Evolutionary conservation across 352 stramenopile genomes (phyloP), one percentile per base, ranked within the genome.

Genomic region (Pilasporangium apinafurcum): DNA sequence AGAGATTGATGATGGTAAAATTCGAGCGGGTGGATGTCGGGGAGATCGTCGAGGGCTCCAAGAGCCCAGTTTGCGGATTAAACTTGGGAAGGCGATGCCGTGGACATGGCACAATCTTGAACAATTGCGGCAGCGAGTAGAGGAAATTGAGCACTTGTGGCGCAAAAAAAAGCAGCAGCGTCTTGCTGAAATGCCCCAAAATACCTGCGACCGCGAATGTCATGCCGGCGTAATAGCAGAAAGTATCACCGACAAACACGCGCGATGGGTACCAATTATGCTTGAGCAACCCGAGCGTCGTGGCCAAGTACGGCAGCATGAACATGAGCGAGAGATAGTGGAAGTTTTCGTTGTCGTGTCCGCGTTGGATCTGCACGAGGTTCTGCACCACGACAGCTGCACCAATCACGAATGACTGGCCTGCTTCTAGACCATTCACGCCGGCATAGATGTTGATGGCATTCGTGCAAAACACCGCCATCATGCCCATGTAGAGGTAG

Each of bases 371-470:
- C 62, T 98, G 95, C 37, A 97, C 74, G 6, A 98, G 48, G 64
- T 98, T 98, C 59, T 98, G 95, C 13, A 96, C 59, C 14, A 98
- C 65, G 10, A 99, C 91, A 7, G 92, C 89, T 46, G 78, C 92
- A n/a, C 76, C 94, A 59, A 96, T 96, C 12, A 96, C 74, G 37
- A 94, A 82, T 9, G 80, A 85, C 56, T 99, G 96, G 9, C 97
- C 97, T 3, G 88, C 92, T 60, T 99, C 97, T 5, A 99, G 76
- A 0, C 97, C 97, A 62, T 99, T 99, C 48, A 99, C 97, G 29
- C 97, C 97, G 8, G 97, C 97, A 62, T 98, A 99, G 49, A 99
- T 99, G 68, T 99, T 99, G 62, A 99, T 98, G 4, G 95, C 95
- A 71, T 99, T 99, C 8, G 96, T 99, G 71, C 96, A 99, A 66